Evolutionary conservation across 768 basidiomycete species (phyloP).

Genomic region (Amanita pallidorosea): DNA sequence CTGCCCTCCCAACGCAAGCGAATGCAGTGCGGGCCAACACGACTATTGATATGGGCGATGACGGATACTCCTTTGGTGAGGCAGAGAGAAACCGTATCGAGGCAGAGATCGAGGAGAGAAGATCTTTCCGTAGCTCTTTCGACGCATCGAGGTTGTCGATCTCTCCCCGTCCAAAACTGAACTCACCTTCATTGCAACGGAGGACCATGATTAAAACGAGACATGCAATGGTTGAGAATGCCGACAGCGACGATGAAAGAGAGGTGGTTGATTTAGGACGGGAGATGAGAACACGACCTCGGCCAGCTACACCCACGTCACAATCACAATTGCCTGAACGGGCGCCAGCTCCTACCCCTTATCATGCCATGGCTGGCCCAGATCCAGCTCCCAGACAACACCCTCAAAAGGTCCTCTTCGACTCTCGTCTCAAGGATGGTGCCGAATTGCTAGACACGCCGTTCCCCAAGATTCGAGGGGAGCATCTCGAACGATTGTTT

Average conservation of each 20-base stretch:
- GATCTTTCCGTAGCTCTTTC: slow-evolving; percentile 26
- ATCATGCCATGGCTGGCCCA: slow-evolving; percentile 15
- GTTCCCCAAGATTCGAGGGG: slow-evolving; percentile 78
- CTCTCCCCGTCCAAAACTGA: slow-evolving; percentile 2
- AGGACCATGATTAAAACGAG: background rate
- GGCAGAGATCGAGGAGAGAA: slow-evolving; percentile 55
- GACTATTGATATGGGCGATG: background rate
- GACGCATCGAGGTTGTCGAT: background rate
- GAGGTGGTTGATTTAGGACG: background rate
- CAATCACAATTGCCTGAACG: slow-evolving; percentile 11
- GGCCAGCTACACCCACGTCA: slow-evolving; percentile 1
- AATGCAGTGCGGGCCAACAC: slow-evolving; percentile 2
- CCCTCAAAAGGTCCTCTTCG: background rate
- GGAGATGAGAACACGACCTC: background rate
- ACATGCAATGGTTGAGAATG: background rate
- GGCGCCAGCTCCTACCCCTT: slow-evolving; percentile 26
- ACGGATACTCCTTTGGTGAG: slow-evolving; percentile 26
- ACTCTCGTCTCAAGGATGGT: background rate
- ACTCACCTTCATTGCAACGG: background rate
- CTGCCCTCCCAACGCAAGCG: background rate
- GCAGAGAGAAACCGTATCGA: slow-evolving; percentile 56
- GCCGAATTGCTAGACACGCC: slow-evolving; percentile 29
- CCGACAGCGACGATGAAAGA: background rate
- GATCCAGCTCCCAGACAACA: background rate
- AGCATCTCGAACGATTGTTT: slow-evolving; percentile 69